Evolutionary conservation across 2,329 filamentous ascomycete species (phyloP).

Genomic region (Cercospora beticola): DNA sequence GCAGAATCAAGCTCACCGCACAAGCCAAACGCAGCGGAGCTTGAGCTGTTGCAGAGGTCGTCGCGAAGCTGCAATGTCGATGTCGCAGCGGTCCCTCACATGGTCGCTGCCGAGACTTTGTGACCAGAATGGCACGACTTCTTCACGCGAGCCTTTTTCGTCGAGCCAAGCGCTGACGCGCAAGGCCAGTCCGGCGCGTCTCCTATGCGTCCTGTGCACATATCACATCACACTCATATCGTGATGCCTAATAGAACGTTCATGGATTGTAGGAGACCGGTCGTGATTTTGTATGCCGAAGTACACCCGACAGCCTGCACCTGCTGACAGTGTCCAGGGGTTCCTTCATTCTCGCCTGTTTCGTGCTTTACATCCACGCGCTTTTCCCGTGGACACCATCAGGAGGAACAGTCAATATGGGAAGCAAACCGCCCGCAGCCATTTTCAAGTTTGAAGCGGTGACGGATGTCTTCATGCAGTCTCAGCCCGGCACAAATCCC

Average conservation of each 20-base stretch:
- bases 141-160: background rate
- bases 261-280: constrained; percentile 2
- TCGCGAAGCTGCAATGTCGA: background rate
- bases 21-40: too few species aligned
- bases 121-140: constrained; percentile 1
- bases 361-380: background rate
- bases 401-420: constrained; percentile 16
- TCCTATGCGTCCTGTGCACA: background rate
- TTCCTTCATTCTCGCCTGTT: background rate
- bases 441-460: constrained; percentile 40
- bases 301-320: background rate
- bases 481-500: constrained; percentile 50
- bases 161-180: background rate
- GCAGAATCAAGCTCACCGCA: too few species aligned
- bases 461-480: constrained; percentile 52
- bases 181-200: background rate
- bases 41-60: too few species aligned
- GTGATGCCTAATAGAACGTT: background rate
- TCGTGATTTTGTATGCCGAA: constrained; percentile 1
- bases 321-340: background rate
- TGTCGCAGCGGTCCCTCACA: background rate
- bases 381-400: background rate
- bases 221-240: background rate
- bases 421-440: background rate
- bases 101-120: background rate